phyloP scores from a whole-genome alignment of 169 alveolate genomes.

The Cryptosporidium baileyi region DNA sequence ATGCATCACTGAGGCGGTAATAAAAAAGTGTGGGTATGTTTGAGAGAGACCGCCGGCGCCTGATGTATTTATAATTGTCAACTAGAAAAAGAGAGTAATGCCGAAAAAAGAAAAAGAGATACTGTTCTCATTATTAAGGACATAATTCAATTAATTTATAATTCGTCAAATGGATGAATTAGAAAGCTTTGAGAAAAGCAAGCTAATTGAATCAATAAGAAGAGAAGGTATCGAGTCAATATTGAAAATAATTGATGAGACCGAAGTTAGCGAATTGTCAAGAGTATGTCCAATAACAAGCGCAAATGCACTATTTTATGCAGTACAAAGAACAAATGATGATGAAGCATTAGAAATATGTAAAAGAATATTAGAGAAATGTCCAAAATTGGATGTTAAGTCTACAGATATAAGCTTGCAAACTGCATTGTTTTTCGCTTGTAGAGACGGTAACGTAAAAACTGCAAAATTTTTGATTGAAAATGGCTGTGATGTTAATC shows the following conservation, averaged over 20 bases:
- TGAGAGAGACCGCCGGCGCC: slow-evolving; percentile 62
- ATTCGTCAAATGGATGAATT: slow-evolving; percentile 15
- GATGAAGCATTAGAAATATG: slow-evolving; percentile 86
- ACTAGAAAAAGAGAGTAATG: neutral
- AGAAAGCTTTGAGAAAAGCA: slow-evolving; percentile 31
- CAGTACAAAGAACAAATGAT: slow-evolving; percentile 83
- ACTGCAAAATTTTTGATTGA: slow-evolving; percentile 83
- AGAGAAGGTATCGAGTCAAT: slow-evolving; percentile 16
- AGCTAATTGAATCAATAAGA: slow-evolving; percentile 33
- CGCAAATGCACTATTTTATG: slow-evolving; percentile 85
- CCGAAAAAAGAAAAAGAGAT: neutral
- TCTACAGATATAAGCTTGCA: slow-evolving; percentile 86
- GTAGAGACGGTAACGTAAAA: slow-evolving; percentile 89
- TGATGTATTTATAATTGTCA: neutral
- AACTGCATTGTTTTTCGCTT: slow-evolving; percentile 91
- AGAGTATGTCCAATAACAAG: slow-evolving; percentile 34
- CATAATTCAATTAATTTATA: neutral
- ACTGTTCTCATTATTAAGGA: neutral
- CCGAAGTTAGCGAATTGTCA: slow-evolving; percentile 6
- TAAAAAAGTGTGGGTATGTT: slow-evolving; percentile 46
- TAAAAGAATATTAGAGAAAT: slow-evolving; percentile 79
- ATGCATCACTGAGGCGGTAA: slow-evolving; percentile 59
- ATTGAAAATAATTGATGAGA: slow-evolving; percentile 8
- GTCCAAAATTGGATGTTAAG: slow-evolving; percentile 79
- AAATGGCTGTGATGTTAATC: slow-evolving; percentile 89